Conservation (phyloP, 768 basidiomycete species). For the Kwoniella pini region DNA sequence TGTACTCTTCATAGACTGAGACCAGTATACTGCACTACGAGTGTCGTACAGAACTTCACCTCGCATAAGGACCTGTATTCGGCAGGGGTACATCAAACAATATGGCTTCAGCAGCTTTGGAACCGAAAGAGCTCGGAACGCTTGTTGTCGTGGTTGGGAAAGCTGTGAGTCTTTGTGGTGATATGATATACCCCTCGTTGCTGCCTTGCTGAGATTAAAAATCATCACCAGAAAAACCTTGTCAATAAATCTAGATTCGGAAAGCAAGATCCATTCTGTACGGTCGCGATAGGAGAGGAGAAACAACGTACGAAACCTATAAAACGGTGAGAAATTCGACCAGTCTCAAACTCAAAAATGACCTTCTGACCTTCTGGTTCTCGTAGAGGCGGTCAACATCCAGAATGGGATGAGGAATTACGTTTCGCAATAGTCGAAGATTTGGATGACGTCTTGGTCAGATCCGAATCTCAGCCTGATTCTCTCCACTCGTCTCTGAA, state of each 20-base stretch:
- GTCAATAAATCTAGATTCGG: conserved; percentile 79
- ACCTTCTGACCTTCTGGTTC: background rate
- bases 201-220: background rate
- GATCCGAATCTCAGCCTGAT: conserved; percentile 38
- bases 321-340: conserved; percentile 56
- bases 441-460: conserved; percentile 47
- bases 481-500: conserved; percentile 25
- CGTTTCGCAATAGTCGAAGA: conserved; percentile 73
- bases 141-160: conserved; percentile 82
- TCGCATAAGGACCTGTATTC: background rate
- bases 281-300: conserved; percentile 65
- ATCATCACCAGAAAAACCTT: conserved; percentile 61
- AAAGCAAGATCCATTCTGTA: conserved; percentile 86
- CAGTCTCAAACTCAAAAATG: conserved; percentile 6
- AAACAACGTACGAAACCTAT: conserved; percentile 72
- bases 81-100: background rate
- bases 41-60: too few species aligned
- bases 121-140: conserved; percentile 70
- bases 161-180: conserved; percentile 80
- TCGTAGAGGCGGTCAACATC: conserved; percentile 79
- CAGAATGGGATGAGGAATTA: conserved; percentile 87
- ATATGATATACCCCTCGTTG: too few species aligned
- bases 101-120: conserved; percentile 10
- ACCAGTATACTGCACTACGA: too few species aligned
- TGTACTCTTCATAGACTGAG: too few species aligned